Conservation (phyloP, 805 yeast species). For the Wickerhamomyces rabaulensis region DNA sequence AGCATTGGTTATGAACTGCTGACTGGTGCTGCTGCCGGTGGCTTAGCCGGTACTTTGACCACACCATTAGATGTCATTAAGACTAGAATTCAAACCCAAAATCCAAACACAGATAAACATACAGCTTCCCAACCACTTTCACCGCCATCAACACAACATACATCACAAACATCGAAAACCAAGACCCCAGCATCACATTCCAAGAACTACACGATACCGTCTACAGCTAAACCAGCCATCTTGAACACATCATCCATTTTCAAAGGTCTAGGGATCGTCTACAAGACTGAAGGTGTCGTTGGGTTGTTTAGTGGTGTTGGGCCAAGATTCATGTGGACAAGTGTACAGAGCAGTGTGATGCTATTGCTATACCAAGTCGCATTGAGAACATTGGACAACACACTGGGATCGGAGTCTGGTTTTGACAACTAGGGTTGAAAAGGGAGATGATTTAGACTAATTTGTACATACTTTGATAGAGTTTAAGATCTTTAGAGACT, state of each 20-base stretch:
- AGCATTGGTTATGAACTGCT: constrained; percentile 58
- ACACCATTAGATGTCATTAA: constrained; percentile 92
- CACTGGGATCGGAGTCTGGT: constrained; percentile 1
- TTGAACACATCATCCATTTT: constrained; percentile 39
- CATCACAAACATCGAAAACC: not conserved
- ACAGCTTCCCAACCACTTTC: constrained; percentile 1
- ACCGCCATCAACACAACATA: constrained; percentile 12
- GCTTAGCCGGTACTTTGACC: constrained; percentile 81
- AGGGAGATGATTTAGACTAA: not conserved
- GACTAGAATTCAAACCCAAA: constrained; percentile 90
- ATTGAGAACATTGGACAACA: constrained; percentile 38
- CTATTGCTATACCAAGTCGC: constrained; percentile 78
- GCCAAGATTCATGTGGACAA: constrained; percentile 95
- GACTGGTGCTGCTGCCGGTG: constrained; percentile 97
- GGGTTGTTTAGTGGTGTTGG: constrained; percentile 95
- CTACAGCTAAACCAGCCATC: constrained; percentile 17
- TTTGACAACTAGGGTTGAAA: not conserved
- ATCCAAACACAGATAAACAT: constrained; percentile 21
- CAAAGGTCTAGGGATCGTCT: constrained; percentile 50
- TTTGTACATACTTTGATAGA: constrained; percentile 1
- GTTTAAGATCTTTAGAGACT: not conserved
- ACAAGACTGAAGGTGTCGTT: constrained; percentile 64
- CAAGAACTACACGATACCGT: constrained; percentile 27
- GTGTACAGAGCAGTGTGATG: constrained; percentile 93
- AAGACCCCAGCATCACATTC: constrained; percentile 2